Percentiles rank a stretch among this genome's conserved stretches.
Evolutionary conservation across 768 basidiomycete species (phyloP).

Genomic region (Kwoniella pini): DNA sequence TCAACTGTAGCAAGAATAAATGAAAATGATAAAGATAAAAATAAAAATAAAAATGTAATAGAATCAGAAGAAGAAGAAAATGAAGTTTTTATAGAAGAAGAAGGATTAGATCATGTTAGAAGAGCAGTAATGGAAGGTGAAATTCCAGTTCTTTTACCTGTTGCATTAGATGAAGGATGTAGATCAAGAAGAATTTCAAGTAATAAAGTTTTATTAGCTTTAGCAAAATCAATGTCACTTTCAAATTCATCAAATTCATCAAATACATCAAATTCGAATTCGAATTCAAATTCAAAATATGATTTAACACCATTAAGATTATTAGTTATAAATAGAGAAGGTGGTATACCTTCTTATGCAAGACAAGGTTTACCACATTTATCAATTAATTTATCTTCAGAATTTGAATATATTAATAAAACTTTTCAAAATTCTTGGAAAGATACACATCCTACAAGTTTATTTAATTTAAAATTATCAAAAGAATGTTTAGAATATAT

Average conservation of each 20-base stretch:
- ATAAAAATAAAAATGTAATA: constrained; percentile 30
- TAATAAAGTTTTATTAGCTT: constrained; percentile 82
- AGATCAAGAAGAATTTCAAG: constrained; percentile 80
- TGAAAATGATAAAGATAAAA: neutral
- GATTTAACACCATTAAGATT: constrained; percentile 92
- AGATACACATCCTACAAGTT: constrained; percentile 74
- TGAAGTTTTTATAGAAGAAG: constrained; percentile 65
- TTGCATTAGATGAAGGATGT: constrained; percentile 88
- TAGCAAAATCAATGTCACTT: constrained; percentile 76
- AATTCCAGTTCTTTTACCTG: constrained; percentile 91
- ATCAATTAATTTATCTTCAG: constrained; percentile 87
- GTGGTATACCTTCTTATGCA: constrained; percentile 96
- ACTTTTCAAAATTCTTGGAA: constrained; percentile 81
- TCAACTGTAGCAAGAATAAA: constrained; percentile 65
- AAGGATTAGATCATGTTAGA: constrained; percentile 79
- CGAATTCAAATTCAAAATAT: constrained; percentile 52
- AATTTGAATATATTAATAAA: constrained; percentile 76
- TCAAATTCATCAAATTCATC: constrained; percentile 55
- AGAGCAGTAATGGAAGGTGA: constrained; percentile 89
- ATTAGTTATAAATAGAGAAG: constrained; percentile 96
- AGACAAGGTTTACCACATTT: constrained; percentile 92
- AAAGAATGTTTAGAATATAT: constrained; percentile 84
- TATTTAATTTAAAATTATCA: constrained; percentile 81
- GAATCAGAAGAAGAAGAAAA: constrained; percentile 52
- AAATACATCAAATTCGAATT: constrained; percentile 34